Evolutionary conservation across 2,329 filamentous ascomycete genomes (phyloP).

Genomic region (Diaporthe caulivora): DNA sequence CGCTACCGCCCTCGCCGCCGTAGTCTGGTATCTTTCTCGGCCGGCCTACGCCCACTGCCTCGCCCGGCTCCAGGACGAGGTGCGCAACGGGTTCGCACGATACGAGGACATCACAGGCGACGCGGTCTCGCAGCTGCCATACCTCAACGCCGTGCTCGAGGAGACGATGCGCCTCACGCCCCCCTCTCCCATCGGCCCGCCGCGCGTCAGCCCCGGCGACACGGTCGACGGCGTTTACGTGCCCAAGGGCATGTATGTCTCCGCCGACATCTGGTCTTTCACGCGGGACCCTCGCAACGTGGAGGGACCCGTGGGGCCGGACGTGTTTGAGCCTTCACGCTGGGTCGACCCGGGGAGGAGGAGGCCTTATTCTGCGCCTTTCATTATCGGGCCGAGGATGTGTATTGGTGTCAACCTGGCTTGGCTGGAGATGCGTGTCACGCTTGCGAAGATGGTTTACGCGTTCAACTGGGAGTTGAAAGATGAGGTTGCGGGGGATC

Average conservation of each 20-base stretch:
- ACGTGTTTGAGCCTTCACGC: conserved; percentile 45
- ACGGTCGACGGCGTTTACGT: conserved; percentile 45
- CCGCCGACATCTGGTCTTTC: conserved; percentile 43
- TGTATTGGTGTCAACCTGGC: conserved; percentile 46
- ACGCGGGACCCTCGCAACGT: conserved; percentile 42
- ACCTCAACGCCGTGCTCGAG: conserved; percentile 33
- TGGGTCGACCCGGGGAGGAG: conserved; percentile 40
- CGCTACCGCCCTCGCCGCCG: conserved; percentile 39
- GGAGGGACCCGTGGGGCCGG: conserved; percentile 31
- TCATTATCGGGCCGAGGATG: conserved; percentile 43
- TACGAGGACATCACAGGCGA: conserved; percentile 40
- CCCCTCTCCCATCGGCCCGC: conserved; percentile 42
- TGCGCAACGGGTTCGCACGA: conserved; percentile 34
- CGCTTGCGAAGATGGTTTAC: conserved; percentile 45
- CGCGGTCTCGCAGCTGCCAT: conserved; percentile 1
- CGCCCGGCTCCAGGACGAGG: conserved; percentile 36
- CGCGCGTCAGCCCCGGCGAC: conserved; percentile 46
- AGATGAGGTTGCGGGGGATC: conserved; percentile 38
- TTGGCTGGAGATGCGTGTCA: conserved; percentile 46
- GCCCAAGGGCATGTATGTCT: conserved; percentile 43
- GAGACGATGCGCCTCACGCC: conserved; percentile 32
- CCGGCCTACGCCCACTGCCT: conserved; percentile 30
- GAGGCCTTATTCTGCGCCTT: conserved; percentile 41
- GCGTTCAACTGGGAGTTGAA: conserved; percentile 41
- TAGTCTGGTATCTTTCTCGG: conserved; percentile 36